phyloP scores from a whole-genome alignment of 2,329 filamentous ascomycete species.

The Botryosphaeria agaves region DNA sequence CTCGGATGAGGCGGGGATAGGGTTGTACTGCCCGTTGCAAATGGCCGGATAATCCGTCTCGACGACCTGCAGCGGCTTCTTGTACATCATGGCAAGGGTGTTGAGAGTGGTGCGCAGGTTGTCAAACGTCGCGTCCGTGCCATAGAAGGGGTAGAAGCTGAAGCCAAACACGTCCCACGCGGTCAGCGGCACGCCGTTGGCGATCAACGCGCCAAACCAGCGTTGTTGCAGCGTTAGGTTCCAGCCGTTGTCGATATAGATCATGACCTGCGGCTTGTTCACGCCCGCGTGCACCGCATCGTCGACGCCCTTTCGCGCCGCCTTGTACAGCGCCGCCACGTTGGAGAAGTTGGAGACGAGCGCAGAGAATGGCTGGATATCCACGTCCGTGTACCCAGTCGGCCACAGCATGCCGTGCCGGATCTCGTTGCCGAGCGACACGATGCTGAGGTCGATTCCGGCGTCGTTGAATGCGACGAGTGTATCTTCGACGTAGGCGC shows the following conservation, averaged over 20 bases:
- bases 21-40: conserved; percentile 6
- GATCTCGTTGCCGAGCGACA: conserved; percentile 22
- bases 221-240: conserved; percentile 11
- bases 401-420: conserved; percentile 18
- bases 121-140: conserved; percentile 11
- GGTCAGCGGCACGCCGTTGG: conserved; percentile 8
- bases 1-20: conserved; percentile 12
- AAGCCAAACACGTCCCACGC: conserved; percentile 12
- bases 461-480: conserved; percentile 21
- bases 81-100: conserved; percentile 8
- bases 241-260: conserved; percentile 17
- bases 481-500: conserved; percentile 16
- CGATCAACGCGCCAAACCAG: conserved; percentile 13
- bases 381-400: conserved; percentile 14
- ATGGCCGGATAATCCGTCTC: conserved; percentile 15
- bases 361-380: conserved; percentile 14
- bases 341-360: conserved; percentile 15
- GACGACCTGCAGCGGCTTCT: conserved; percentile 13
- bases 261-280: conserved; percentile 12
- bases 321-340: conserved; percentile 12
- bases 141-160: conserved; percentile 15
- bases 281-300: conserved; percentile 15
- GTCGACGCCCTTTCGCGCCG: conserved; percentile 12
- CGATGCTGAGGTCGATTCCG: conserved; percentile 19
- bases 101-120: conserved; percentile 11